Evolutionary conservation across 768 basidiomycete species (phyloP).

Genomic region (Boletus insuetus): DNA sequence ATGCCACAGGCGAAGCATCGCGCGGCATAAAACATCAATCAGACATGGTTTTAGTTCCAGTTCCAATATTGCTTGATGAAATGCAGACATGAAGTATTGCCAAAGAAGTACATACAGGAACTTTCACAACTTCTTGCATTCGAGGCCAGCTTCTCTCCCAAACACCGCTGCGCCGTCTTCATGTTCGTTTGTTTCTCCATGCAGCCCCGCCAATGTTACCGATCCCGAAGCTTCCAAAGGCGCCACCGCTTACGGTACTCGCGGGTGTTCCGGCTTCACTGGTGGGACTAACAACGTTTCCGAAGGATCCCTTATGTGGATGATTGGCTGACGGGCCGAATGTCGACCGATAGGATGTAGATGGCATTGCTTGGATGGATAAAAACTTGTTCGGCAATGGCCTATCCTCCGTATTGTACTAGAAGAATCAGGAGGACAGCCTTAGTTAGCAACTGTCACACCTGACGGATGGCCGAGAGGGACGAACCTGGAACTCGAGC

Average conservation of each 20-base stretch:
- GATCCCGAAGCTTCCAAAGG: conserved; percentile 49
- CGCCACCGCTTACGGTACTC: conserved; percentile 35
- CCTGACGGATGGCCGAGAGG: neutral
- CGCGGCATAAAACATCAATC: too few relatives aligned
- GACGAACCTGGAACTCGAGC: conserved; percentile 82
- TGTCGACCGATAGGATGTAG: conserved; percentile 62
- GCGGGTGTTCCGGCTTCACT: conserved; percentile 21
- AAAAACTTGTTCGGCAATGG: conserved; percentile 81
- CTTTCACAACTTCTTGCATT: conserved; percentile 3
- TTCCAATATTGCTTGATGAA: neutral
- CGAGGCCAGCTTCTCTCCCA: neutral
- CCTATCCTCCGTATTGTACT: conserved; percentile 89
- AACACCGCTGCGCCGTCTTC: conserved; percentile 2
- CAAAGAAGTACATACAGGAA: conserved; percentile 12
- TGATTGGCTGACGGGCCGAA: conserved; percentile 45
- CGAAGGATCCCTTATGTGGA: conserved; percentile 20
- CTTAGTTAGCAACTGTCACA: neutral
- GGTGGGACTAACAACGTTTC: conserved; percentile 19
- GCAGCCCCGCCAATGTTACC: conserved; percentile 37
- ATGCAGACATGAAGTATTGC: conserved; percentile 11
- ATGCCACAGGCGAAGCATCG: too few relatives aligned
- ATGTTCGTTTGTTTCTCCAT: conserved; percentile 27
- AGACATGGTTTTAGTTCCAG: neutral
- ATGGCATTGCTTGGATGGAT: conserved; percentile 69
- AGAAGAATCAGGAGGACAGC: neutral